Conservation (phyloP, 257 asterid genomes). For the Solanum tarijense region DNA sequence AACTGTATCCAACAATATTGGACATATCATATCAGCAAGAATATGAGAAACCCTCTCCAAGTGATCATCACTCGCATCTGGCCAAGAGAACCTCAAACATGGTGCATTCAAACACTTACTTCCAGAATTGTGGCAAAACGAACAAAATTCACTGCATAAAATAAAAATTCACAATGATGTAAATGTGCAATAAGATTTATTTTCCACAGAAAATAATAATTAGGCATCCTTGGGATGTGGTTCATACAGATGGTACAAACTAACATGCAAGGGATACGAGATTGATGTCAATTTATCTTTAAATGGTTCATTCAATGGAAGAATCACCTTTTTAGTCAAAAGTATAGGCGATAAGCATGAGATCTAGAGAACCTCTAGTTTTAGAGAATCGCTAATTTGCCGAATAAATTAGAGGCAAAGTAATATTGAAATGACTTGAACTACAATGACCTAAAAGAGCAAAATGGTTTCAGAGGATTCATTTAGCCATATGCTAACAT, state of each 20-base stretch:
- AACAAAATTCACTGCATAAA: constrained; percentile 64
- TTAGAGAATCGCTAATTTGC: not conserved
- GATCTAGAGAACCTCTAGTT: not conserved
- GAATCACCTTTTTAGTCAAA: not conserved
- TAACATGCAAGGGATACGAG: not conserved
- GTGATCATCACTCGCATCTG: constrained; percentile 28
- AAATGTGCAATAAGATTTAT: not conserved
- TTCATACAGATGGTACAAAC: not conserved
- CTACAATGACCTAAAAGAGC: not conserved
- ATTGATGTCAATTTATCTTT: not conserved
- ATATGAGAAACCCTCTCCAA: constrained; percentile 50
- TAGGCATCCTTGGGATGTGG: not conserved
- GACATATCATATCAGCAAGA: constrained; percentile 68
- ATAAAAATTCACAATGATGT: not conserved
- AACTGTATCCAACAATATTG: constrained; percentile 67
- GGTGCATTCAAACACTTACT: constrained; percentile 41
- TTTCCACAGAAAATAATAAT: not conserved
- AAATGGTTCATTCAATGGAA: not conserved
- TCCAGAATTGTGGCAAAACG: constrained; percentile 44
- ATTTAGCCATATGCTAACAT: not conserved
- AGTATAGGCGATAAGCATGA: not conserved
- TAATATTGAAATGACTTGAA: not conserved
- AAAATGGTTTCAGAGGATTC: not conserved
- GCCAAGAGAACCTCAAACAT: constrained; percentile 71
- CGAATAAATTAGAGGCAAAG: not conserved